Evolutionary conservation across 2,329 filamentous ascomycete species (phyloP).

Genomic region (Nigrospora osmanthi): DNA sequence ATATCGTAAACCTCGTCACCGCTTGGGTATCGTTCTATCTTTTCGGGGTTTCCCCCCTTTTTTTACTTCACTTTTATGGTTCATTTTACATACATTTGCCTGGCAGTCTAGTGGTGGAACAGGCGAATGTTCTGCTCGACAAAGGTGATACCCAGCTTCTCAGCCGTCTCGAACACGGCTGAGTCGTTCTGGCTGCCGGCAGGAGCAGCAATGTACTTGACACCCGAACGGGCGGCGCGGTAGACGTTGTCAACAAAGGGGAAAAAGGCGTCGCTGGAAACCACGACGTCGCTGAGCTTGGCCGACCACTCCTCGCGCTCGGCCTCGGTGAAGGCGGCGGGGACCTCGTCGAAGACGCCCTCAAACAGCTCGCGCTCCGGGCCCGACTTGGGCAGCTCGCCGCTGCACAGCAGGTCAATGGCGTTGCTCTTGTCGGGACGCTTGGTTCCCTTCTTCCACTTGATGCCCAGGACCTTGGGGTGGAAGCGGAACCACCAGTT

Average conservation of each 20-base stretch:
- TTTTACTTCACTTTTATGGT: background rate
- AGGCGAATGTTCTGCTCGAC: conserved; percentile 90
- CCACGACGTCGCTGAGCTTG: conserved; percentile 73
- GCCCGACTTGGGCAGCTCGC: conserved; percentile 75
- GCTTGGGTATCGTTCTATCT: too few species aligned
- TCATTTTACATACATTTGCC: background rate
- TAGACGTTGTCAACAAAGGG: conserved; percentile 98
- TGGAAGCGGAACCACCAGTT: conserved; percentile 99
- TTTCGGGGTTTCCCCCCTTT: too few species aligned
- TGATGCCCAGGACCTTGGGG: conserved; percentile 75
- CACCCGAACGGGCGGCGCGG: conserved; percentile 78
- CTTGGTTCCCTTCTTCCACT: conserved; percentile 98
- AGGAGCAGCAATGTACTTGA: conserved; percentile 92
- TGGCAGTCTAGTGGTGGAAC: conserved; percentile 73
- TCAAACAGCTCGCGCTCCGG: conserved; percentile 84
- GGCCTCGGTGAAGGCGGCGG: conserved; percentile 69
- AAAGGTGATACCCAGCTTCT: conserved; percentile 88
- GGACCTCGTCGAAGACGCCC: conserved; percentile 83
- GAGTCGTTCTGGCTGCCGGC: conserved; percentile 82
- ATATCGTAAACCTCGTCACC: too few species aligned
- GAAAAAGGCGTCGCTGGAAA: conserved; percentile 97
- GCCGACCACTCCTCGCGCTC: conserved; percentile 82
- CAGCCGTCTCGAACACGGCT: conserved; percentile 78
- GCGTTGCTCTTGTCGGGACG: conserved; percentile 96
- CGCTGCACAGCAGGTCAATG: conserved; percentile 89